Conservation (phyloP, 2,329 filamentous ascomycete genomes). For the Triangularia setosa region DNA sequence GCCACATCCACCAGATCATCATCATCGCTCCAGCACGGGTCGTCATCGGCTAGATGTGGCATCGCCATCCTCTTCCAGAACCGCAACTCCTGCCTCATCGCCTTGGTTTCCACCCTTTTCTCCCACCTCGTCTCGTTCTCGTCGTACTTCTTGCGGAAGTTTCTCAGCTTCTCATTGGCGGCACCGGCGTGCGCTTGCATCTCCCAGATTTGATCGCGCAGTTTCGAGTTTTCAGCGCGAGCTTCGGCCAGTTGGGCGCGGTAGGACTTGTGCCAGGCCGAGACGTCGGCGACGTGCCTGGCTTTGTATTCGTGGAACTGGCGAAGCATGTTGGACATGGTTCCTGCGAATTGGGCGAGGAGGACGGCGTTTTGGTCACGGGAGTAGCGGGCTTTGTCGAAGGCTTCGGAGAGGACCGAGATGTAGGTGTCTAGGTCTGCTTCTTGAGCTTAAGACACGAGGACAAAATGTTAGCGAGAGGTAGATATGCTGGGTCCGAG, state of each 20-base stretch:
- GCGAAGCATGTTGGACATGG: conserved; percentile 54
- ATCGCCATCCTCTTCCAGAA: conserved; percentile 66
- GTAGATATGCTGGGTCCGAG: background rate
- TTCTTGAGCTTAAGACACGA: conserved; percentile 46
- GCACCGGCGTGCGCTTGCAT: conserved; percentile 58
- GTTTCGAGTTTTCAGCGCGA: conserved; percentile 58
- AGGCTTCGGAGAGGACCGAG: conserved; percentile 57
- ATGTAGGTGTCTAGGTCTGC: conserved; percentile 58
- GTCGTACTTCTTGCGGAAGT: conserved; percentile 54
- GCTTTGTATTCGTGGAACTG: conserved; percentile 65
- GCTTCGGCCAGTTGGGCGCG: conserved; percentile 61
- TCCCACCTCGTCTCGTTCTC: conserved; percentile 54
- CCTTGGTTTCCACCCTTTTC: conserved; percentile 48
- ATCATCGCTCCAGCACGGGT: conserved; percentile 61
- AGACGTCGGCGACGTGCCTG: conserved; percentile 57
- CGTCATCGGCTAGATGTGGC: conserved; percentile 56
- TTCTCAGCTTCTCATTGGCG: conserved; percentile 55
- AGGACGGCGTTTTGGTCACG: conserved; percentile 58
- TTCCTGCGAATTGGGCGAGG: conserved; percentile 55
- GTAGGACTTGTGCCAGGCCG: conserved; percentile 64
- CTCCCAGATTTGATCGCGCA: conserved; percentile 64
- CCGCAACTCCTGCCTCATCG: conserved; percentile 54
- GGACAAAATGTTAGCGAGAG: conserved; percentile 2
- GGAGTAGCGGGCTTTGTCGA: conserved; percentile 58
- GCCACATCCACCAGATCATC: conserved; percentile 59